Base-by-base conservation (phyloP, 495 filamentous ascomycete species). In the Cetradonia linearis region DNA sequence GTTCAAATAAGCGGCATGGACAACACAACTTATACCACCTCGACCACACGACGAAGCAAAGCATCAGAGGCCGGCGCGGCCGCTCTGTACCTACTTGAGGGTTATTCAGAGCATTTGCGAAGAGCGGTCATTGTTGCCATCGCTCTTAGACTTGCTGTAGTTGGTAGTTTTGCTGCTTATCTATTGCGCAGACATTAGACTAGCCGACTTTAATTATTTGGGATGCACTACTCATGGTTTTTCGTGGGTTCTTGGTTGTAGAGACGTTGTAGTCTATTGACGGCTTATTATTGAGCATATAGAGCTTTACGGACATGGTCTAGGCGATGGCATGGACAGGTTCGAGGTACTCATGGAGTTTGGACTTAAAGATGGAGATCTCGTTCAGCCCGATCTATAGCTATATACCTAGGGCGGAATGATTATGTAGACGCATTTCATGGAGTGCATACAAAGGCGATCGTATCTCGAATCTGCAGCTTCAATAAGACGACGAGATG, bases 31-130 rank as follows among this genome's bases (percentile, higher is more conserved):
- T 65, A 61, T 34, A 46, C 61, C 27, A 63, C 61, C 1, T 60
- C 61, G 1, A 62, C 68, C 4, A 58, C 55, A 64, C 68, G 60
- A 64, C 64, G 30, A 59, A 60, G 18, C 52, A 61, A 46, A 71
- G 71, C 62, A 70, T 68, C 23, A 63, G 57, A 46, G 63, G 69
- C 50, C 13, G 55, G 60, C 27, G 62, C 47, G 71, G 82, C 80
- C 1, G 81, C 87, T 37, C 78, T 80, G 11, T 75, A 81, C 3
- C 75, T 90, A 76, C 68, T 90, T 36, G 78, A 81, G 18, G 86
- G 86, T 13, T 91, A 91, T 65, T 88, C 87, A 70, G 77, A 82
- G 56, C 76, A 80, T 60, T 70, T 87, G 37, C 73, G 79, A 44
- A 69, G 73, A 53, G 86, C 84, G 5, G 78, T 89, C 27, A 79